phyloP scores from a whole-genome alignment of 129 eudicot species.

The Cynara cardunculus region DNA sequence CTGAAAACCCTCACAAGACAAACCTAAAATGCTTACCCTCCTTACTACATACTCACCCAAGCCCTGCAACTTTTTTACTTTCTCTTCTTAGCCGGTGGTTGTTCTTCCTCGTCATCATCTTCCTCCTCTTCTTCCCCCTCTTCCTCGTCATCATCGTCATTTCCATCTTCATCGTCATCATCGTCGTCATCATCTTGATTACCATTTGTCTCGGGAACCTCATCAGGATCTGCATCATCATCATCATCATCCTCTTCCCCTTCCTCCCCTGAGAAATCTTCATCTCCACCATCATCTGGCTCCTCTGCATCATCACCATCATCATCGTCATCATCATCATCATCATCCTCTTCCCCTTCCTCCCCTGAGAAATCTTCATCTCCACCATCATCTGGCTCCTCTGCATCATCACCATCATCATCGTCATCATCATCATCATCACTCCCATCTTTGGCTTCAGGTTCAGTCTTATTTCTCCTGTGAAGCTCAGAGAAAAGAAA shows the following conservation, averaged over 20 bases:
- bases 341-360: conserved; percentile 65
- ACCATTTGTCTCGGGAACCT: conserved; percentile 61
- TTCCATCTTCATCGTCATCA: conserved; percentile 36
- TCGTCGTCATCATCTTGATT: conserved; percentile 64
- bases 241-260: conserved; percentile 59
- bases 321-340: conserved; percentile 37
- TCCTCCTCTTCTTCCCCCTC: conserved; percentile 55
- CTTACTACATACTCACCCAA: conserved; percentile 39
- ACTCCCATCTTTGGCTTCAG: conserved; percentile 67
- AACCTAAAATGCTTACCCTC: conserved; percentile 15
- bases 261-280: conserved; percentile 82
- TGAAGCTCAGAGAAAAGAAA: conserved; percentile 56
- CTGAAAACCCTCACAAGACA: background rate
- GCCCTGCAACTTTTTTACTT: conserved; percentile 42
- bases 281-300: conserved; percentile 71
- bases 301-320: conserved; percentile 63
- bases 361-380: conserved; percentile 88
- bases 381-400: conserved; percentile 59
- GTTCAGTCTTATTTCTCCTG: conserved; percentile 39
- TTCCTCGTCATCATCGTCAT: conserved; percentile 44
- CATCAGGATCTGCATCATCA: conserved; percentile 59
- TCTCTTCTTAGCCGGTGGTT: conserved; percentile 91
- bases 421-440: conserved; percentile 72
- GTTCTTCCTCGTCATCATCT: conserved; percentile 57
- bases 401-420: conserved; percentile 55